Percentiles rank a stretch among this genome's conserved stretches.
phyloP scores from a whole-genome alignment of 305 asterid species.

The Stenogyne calaminthoides region DNA sequence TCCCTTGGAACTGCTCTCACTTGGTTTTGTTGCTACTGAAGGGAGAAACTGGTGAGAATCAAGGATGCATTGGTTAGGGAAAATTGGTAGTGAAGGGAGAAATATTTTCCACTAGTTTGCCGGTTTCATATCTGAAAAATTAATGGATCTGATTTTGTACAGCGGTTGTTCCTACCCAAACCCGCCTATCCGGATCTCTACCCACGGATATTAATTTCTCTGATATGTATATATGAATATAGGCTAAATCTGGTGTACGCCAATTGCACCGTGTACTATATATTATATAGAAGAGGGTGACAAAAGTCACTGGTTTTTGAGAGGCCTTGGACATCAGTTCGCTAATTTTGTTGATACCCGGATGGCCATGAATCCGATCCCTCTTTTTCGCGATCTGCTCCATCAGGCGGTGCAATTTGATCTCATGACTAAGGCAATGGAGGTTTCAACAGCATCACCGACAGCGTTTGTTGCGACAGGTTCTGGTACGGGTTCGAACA shows the following conservation, averaged over 20 bases:
- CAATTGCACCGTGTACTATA: too few relatives aligned
- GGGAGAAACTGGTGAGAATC: neutral
- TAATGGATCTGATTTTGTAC: slow-evolving; percentile 14
- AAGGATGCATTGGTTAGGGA: neutral
- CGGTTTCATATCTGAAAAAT: slow-evolving; percentile 37
- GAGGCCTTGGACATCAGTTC: neutral
- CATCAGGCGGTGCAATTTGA: too few relatives aligned
- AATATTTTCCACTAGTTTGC: slow-evolving; percentile 38
- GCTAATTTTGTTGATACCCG: too few relatives aligned
- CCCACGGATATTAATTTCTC: neutral
- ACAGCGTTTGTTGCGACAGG: too few relatives aligned
- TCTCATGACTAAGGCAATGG: too few relatives aligned
- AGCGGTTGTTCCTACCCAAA: neutral
- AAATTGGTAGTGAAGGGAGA: neutral
- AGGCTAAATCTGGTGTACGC: too few relatives aligned
- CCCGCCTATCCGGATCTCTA: slow-evolving; percentile 6
- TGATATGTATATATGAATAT: too few relatives aligned
- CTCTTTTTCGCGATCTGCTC: too few relatives aligned
- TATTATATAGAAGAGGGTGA: too few relatives aligned
- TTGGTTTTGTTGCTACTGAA: neutral
- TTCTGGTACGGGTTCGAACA: too few relatives aligned
- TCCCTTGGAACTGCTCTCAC: slow-evolving; percentile 58
- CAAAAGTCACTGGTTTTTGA: neutral
- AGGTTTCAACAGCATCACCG: too few relatives aligned
- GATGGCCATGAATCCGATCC: too few relatives aligned